These are phyloP conservation scores for Quercus phellos DNA, from an alignment of 331 rosid genomes.

Conservation along the genomic window DNA sequence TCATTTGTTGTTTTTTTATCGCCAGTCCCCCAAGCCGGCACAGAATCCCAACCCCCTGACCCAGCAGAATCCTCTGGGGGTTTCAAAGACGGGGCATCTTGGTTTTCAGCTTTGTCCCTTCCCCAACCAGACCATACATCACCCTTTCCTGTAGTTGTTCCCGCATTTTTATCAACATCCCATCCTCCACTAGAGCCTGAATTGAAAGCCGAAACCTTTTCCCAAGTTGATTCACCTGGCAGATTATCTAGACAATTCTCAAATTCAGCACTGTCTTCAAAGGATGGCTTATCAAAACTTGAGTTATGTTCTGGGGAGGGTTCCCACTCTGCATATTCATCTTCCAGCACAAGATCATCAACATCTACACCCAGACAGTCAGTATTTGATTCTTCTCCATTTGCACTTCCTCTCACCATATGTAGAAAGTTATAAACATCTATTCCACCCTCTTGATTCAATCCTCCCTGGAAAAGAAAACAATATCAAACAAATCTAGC, in stretches of 20 bases:
- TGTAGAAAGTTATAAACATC: slow-evolving; percentile 71
- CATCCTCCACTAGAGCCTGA: slow-evolving; percentile 8
- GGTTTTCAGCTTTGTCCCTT: neutral
- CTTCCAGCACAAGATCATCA: slow-evolving; percentile 52
- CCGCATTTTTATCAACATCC: neutral
- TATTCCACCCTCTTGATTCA: slow-evolving; percentile 49
- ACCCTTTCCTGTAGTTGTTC: slow-evolving; percentile 1
- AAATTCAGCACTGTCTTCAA: slow-evolving; percentile 56
- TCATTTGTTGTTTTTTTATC: neutral
- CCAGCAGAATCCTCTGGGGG: slow-evolving; percentile 3
- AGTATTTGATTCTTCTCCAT: slow-evolving; percentile 45
- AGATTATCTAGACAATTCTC: slow-evolving; percentile 16
- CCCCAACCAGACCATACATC: slow-evolving; percentile 30
- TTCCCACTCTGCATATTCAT: slow-evolving; percentile 41
- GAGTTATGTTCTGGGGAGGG: slow-evolving; percentile 56
- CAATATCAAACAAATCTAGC: slow-evolving; percentile 6
- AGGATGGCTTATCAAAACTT: slow-evolving; percentile 51
- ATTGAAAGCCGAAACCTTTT: slow-evolving; percentile 21
- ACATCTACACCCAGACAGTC: slow-evolving; percentile 73
- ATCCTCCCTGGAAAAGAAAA: slow-evolving; percentile 42
- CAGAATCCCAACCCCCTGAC: slow-evolving; percentile 26
- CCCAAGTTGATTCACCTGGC: slow-evolving; percentile 33
- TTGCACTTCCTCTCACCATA: slow-evolving; percentile 47
- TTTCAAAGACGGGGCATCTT: neutral
- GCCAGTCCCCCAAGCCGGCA: slow-evolving; percentile 16